Base-by-base conservation (phyloP, 1,139 yeast species). In the Scheffersomyces cryptocercus region DNA sequence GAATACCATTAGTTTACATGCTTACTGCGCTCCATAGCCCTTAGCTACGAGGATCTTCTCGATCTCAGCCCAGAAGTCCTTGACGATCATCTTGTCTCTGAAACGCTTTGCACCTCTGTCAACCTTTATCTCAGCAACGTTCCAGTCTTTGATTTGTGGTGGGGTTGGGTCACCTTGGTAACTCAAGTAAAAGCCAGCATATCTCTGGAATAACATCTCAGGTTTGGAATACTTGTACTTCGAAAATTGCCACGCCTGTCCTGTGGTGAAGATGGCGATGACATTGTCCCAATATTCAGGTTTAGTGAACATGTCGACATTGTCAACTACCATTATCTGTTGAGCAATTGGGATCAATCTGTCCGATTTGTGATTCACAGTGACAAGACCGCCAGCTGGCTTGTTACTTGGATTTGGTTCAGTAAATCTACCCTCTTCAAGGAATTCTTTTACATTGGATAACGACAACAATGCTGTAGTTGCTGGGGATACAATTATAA, bases 211-310 rank as follows among this genome's bases (percentile, higher is more conserved):
- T 51, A 93, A 72, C 34, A 75, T 73, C 48, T 86, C 83, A 1
- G 99, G 97, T 47, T 84, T 82, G 31, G 84, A 76, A 80, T 90
- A 87, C 58, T 85, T 87, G 65, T 93, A 93, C 56, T 84, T 82
- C 56, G 88, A 81, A 66, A 93, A 88, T 67, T 93, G 99, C 99
- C 99, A 93, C 42, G 85, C 77, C 68, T 93, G 99, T 13, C 99
- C 99, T 2, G 98, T 93, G 12, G 97, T 93, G 68, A 93, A 87
- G 28, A 93, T 88, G 0, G 96, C 98, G 39, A 93, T 88, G 1
- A 95, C 97, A 46, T 99, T 77, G 56, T 85, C 89, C 99, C 99
- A 93, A 65, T 95, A 90, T 59, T 93, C 99, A 3, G 96, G 96
- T 60, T 90, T 91, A 24, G 87, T 84, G 70, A 93, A 91, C 65